A percentile compares a stretch with the other conserved stretches of the same genome.
Conservation (phyloP, 257 asterid genomes). For the Handroanthus guayacan region DNA sequence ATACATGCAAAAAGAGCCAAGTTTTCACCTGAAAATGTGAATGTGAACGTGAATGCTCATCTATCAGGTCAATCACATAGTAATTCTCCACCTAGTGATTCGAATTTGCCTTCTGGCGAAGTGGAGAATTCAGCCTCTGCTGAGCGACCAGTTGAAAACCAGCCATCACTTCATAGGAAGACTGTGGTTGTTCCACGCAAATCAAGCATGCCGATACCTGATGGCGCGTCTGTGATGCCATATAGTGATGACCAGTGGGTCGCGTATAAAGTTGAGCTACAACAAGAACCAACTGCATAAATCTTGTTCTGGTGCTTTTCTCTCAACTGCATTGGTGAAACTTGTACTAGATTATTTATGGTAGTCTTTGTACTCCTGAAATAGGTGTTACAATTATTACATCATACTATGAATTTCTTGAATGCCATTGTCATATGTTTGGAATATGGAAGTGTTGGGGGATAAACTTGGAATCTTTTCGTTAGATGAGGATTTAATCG, state of each 20-base stretch:
- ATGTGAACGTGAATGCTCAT: slow-evolving; percentile 33
- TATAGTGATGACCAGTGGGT: slow-evolving; percentile 57
- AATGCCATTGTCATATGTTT: neutral
- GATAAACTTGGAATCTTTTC: neutral
- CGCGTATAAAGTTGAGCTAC: slow-evolving; percentile 42
- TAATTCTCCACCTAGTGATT: slow-evolving; percentile 23
- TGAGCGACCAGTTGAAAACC: slow-evolving; percentile 31
- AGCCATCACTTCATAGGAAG: slow-evolving; percentile 27
- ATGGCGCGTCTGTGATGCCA: slow-evolving; percentile 46
- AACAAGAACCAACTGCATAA: slow-evolving; percentile 32
- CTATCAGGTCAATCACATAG: slow-evolving; percentile 32
- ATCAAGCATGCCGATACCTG: slow-evolving; percentile 43
- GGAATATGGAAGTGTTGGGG: neutral
- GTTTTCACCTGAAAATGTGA: slow-evolving; percentile 34
- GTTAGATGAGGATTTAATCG: neutral
- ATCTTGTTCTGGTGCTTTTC: neutral
- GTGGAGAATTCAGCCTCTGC: slow-evolving; percentile 25
- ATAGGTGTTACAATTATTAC: no score
- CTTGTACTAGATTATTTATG: no score
- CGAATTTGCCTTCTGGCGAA: slow-evolving; percentile 24
- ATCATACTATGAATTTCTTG: neutral
- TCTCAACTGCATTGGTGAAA: neutral
- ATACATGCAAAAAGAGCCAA: slow-evolving; percentile 49
- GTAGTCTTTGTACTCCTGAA: no score
- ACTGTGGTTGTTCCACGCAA: slow-evolving; percentile 49